phyloP scores from a whole-genome alignment of 768 basidiomycete genomes.

The Pleurotus salmoneostramineus region DNA sequence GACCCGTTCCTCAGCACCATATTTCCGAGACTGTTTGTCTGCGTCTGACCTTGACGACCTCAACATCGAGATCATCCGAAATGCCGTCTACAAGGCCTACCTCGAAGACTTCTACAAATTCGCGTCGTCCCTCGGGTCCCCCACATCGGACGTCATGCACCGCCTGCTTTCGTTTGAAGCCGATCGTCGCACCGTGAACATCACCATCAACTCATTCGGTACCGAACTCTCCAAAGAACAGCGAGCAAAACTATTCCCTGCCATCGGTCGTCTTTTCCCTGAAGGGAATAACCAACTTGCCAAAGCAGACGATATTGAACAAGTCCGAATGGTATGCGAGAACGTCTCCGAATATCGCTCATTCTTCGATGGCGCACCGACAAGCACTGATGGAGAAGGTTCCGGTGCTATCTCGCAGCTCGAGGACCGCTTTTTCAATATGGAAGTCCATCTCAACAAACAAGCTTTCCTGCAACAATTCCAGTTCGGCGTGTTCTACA shows the following conservation, averaged over 20 bases:
- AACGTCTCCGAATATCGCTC: conserved; percentile 83
- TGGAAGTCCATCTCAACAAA: conserved; percentile 94
- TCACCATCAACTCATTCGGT: conserved; percentile 98
- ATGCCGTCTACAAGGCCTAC: conserved; percentile 98
- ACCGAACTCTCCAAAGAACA: conserved; percentile 95
- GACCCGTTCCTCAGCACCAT: conserved; percentile 57
- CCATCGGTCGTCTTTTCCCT: conserved; percentile 90
- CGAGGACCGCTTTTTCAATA: conserved; percentile 93
- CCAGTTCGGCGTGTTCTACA: conserved; percentile 90
- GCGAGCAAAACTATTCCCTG: conserved; percentile 90
- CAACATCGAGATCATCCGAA: conserved; percentile 99
- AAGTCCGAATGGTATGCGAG: conserved; percentile 86
- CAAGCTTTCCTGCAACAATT: conserved; percentile 94
- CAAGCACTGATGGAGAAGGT: conserved; percentile 34
- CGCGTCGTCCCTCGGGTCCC: conserved; percentile 71
- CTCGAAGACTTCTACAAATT: conserved; percentile 95
- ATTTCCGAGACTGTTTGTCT: conserved; percentile 94
- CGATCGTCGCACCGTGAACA: conserved; percentile 94
- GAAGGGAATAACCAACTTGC: conserved; percentile 94
- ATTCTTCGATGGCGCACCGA: conserved; percentile 71
- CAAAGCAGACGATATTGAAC: conserved; percentile 91
- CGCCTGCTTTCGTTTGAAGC: conserved; percentile 93
- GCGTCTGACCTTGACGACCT: conserved; percentile 97
- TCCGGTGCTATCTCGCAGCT: conserved; percentile 58
- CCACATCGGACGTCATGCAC: conserved; percentile 91